phyloP scores from a whole-genome alignment of 2,329 filamentous ascomycete species.

The Botrytis medusae region DNA sequence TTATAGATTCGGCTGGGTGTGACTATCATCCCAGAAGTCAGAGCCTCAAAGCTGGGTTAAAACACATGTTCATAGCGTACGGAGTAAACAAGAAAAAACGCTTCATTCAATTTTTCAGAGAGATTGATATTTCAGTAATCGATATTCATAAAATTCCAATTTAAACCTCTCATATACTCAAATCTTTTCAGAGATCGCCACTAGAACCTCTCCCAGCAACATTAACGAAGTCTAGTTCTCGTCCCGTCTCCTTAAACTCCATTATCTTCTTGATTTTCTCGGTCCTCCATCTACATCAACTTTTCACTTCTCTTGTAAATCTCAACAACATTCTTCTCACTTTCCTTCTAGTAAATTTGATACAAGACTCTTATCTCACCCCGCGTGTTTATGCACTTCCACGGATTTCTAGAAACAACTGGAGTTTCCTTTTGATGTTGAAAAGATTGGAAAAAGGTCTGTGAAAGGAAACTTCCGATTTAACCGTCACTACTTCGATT shows the following conservation, averaged over 20 bases:
- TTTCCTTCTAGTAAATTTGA: not conserved
- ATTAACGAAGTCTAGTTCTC: not conserved
- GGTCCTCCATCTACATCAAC: too few species aligned
- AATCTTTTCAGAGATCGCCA: not conserved
- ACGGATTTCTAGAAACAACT: too few species aligned
- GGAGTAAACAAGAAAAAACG: not conserved
- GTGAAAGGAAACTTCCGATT: not conserved
- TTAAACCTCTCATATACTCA: not conserved
- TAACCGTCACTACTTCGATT: not conserved
- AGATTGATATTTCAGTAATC: fast-evolving
- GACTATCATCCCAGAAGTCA: not conserved
- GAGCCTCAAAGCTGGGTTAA: fast-evolving
- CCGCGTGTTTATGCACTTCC: too few species aligned
- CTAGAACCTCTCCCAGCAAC: not conserved
- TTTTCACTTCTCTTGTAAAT: not conserved
- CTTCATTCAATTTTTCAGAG: not conserved
- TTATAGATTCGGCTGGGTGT: not conserved
- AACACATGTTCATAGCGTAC: not conserved
- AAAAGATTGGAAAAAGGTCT: not conserved
- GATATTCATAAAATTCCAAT: not conserved
- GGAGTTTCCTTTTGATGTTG: not conserved
- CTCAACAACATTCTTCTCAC: not conserved
- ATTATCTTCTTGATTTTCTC: not conserved
- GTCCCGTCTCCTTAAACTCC: not conserved
- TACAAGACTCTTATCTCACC: not conserved